A percentile compares a stretch with the other conserved stretches of the same genome.
phyloP scores from a whole-genome alignment of 208 protist species.

The Balamuthia mandrillaris region DNA sequence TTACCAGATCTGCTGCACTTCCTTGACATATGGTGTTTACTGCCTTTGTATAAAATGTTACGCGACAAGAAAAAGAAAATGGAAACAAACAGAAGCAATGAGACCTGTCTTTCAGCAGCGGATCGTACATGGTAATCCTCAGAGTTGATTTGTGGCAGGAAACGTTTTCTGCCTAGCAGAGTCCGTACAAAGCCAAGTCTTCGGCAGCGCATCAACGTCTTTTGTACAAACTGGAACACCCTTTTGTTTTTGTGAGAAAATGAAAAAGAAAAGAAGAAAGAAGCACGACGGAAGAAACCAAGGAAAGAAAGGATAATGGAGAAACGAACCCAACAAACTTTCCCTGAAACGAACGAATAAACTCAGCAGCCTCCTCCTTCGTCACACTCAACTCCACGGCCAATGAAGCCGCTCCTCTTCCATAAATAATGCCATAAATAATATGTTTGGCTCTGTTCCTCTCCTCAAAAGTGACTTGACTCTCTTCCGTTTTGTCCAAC shows the following conservation, averaged over 20 bases:
- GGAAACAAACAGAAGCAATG: neutral
- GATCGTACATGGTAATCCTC: neutral
- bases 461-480: neutral
- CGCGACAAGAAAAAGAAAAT: too few relatives aligned
- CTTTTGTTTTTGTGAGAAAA: too few relatives aligned
- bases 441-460: neutral
- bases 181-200: neutral
- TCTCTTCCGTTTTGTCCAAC: neutral
- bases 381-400: neutral
- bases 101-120: neutral
- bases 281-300: neutral
- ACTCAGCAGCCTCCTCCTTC: neutral
- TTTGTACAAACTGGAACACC: neutral
- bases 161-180: neutral
- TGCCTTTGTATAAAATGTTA: neutral
- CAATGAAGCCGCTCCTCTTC: neutral
- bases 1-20: neutral
- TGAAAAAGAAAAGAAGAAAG: too few relatives aligned
- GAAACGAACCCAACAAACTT: neutral
- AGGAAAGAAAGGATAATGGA: neutral
- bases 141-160: neutral
- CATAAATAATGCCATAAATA: neutral
- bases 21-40: neutral
- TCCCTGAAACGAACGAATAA: neutral
- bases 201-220: neutral